phyloP scores from a whole-genome alignment of 148 eudicot genomes.

The Rhododendron kiyosumense region DNA sequence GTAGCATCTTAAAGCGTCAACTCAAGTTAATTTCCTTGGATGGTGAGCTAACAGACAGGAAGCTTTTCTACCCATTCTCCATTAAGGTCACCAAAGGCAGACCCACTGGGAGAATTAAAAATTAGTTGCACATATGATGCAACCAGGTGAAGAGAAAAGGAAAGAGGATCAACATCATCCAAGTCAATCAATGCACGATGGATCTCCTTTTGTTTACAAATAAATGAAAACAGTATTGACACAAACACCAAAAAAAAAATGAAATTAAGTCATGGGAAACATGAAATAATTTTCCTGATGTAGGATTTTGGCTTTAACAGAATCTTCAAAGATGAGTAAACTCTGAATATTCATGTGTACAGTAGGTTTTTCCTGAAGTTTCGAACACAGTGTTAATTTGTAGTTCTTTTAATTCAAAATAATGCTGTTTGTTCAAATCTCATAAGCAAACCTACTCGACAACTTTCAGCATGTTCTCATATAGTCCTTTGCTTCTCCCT shows the following conservation, averaged over 20 bases:
- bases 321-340: neutral
- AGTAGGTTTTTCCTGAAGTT: no score
- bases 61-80: constrained; percentile 1
- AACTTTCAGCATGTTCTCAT: neutral
- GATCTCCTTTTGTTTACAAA: neutral
- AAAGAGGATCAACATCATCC: neutral
- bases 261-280: neutral
- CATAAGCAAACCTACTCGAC: neutral
- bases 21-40: neutral
- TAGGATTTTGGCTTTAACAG: neutral
- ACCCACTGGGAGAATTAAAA: neutral
- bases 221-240: neutral
- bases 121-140: neutral
- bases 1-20: neutral
- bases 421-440: neutral
- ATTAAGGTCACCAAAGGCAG: neutral
- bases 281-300: neutral
- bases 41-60: neutral
- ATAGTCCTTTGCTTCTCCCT: neutral
- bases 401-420: neutral
- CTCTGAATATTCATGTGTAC: neutral
- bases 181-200: neutral
- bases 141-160: neutral
- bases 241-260: neutral
- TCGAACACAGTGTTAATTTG: no score